Base-by-base conservation (phyloP, 2,329 filamentous ascomycete genomes). In the Zarea fungicola region DNA sequence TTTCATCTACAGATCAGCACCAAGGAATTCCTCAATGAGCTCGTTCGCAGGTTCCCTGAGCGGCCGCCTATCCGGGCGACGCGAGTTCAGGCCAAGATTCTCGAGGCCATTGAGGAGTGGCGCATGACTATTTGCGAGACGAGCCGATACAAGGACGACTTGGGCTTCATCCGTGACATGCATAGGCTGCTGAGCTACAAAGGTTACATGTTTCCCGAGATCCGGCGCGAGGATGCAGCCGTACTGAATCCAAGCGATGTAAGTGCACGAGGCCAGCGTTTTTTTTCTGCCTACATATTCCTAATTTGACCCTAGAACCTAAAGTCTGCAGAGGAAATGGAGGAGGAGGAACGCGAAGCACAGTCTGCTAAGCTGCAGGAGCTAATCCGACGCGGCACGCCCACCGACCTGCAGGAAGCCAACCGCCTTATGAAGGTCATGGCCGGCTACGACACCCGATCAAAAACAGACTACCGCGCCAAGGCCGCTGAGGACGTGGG, bases 401-500 rank as follows among this genome's bases (percentile, higher is more conserved):
- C 93, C 22, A 87, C 95, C 55, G 93, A 99, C 65, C 72, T 99
- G 51, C 92, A 96, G 65, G 93, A 99, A 73, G 93, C 93, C 47
- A 99, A 97, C 64, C 85, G 89, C 58, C 76, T 99, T 46, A 99
- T 99, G 93, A 99, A 99, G 71, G 80, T 99, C 57, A 97, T 99
- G 93, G 93, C 93, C 46, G 93, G 93, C 54, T 99, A 88, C 67
- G 93, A 99, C 66, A 96, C 89, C 51, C 78, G 91, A 58, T 87
- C 89, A 65, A 97, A 97, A 72, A 96, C 93, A 2, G 92, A 99
- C 70, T 99, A 96, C 69, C 85, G 93, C 55, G 93, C 93, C 55
- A 99, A 99, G 70, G 93, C 93, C 1, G 93, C 93, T 9, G 91
- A 96, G 64, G 93, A 99, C 55, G 89, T 99, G 7, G 80, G 82